A percentile compares a stretch with the other conserved stretches of the same genome.
Evolutionary conservation across 129 eudicot genomes (phyloP).

Genomic region (Artemisia tridentata): DNA sequence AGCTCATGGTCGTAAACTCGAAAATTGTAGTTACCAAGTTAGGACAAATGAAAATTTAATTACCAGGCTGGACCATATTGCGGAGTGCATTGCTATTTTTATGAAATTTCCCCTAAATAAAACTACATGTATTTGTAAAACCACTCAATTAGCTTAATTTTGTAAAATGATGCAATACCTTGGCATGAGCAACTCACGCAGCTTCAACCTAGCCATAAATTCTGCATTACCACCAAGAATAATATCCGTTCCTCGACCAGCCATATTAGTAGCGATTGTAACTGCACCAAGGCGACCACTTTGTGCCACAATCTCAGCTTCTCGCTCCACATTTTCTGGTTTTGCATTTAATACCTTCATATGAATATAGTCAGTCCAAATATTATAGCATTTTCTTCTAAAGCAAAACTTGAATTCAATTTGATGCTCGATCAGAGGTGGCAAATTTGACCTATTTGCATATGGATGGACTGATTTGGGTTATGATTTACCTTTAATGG

Average conservation of each 20-base stretch:
- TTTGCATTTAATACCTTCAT: constrained; percentile 90
- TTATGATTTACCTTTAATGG: too few species aligned
- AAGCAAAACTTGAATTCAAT: neutral
- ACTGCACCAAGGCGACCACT: constrained; percentile 99
- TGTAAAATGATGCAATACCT: constrained; percentile 44
- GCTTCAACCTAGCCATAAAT: constrained; percentile 97
- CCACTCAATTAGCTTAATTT: constrained; percentile 10
- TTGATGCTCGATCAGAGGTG: neutral
- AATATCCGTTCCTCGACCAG: constrained; percentile 99
- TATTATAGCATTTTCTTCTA: constrained; percentile 10
- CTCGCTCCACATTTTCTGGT: constrained; percentile 99
- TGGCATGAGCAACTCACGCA: constrained; percentile 98
- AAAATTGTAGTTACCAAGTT: too few species aligned
- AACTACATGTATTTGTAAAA: neutral
- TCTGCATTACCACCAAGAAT: constrained; percentile 99
- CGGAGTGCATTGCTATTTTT: too few species aligned
- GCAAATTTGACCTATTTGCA: too few species aligned
- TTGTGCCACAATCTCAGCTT: constrained; percentile 99
- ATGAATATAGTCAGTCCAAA: constrained; percentile 14
- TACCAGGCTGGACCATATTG: too few species aligned
- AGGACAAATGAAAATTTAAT: too few species aligned
- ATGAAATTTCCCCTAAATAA: neutral
- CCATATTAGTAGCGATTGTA: constrained; percentile 99
- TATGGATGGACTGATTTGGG: too few species aligned
- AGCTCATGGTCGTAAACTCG: too few species aligned